Percentiles rank a stretch among this genome's conserved stretches.
phyloP scores from a whole-genome alignment of 73 alveolate genomes.

The Uronychia setigera region DNA sequence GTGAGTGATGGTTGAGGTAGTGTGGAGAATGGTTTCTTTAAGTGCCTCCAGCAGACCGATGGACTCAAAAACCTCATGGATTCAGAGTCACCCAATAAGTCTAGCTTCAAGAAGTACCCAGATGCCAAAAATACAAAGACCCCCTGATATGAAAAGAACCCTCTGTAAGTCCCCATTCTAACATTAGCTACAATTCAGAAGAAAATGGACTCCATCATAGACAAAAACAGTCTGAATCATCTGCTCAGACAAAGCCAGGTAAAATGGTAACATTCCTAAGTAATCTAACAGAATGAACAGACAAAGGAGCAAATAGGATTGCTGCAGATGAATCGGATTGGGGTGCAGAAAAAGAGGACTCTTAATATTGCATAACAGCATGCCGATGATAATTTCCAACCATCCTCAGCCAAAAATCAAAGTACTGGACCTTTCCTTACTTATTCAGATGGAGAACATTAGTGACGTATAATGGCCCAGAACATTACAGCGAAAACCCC shows the following conservation, averaged over 20 bases:
- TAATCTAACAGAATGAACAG: background rate
- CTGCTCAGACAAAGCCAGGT: background rate
- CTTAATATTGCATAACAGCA: background rate
- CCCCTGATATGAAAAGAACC: too few species aligned
- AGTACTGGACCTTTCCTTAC: background rate
- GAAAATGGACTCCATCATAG: background rate
- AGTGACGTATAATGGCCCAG: background rate
- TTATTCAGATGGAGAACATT: background rate
- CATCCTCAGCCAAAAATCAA: background rate
- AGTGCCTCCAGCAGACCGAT: too few species aligned
- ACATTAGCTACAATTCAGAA: background rate
- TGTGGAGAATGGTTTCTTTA: too few species aligned
- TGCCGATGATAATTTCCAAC: background rate
- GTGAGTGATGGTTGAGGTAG: too few species aligned
- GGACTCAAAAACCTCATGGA: too few species aligned
- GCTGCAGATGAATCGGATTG: background rate
- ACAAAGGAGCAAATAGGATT: background rate
- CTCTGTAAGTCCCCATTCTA: too few species aligned
- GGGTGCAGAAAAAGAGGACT: background rate
- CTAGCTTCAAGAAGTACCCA: too few species aligned
- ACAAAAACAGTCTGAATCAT: background rate
- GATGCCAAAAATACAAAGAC: too few species aligned
- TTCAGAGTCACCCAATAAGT: too few species aligned
- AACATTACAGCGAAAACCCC: background rate
- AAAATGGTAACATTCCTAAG: too few species aligned